phyloP scores from a whole-genome alignment of 768 basidiomycete genomes.

The Saitozyma podzolica region DNA sequence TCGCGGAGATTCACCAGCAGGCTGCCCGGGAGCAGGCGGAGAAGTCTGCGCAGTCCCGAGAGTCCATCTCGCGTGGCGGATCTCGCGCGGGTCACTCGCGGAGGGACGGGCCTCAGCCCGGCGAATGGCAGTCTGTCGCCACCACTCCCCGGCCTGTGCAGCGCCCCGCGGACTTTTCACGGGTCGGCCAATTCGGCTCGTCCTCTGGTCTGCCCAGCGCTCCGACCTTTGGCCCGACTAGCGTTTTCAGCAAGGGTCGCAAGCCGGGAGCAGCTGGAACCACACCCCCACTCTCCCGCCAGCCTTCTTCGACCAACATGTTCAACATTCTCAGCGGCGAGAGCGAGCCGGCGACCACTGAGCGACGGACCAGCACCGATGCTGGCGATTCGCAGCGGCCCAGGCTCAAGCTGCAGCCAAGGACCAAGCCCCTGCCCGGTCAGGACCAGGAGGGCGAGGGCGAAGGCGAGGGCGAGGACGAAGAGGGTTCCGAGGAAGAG shows the following conservation, averaged over 20 bases:
- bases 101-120: slow-evolving; percentile 57
- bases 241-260: slow-evolving; percentile 62
- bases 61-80: slow-evolving; percentile 84
- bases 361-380: slow-evolving; percentile 25
- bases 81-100: slow-evolving; percentile 82
- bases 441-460: slow-evolving; percentile 23
- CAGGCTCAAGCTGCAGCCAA: slow-evolving; percentile 72
- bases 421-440: slow-evolving; percentile 63
- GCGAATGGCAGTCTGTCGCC: slow-evolving; percentile 79
- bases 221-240: slow-evolving; percentile 78
- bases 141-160: slow-evolving; percentile 59
- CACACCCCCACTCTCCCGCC: slow-evolving; percentile 68
- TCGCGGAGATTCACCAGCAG: slow-evolving; percentile 79
- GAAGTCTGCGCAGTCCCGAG: slow-evolving; percentile 60
- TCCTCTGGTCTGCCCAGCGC: slow-evolving; percentile 57
- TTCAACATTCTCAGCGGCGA: slow-evolving; percentile 65
- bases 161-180: slow-evolving; percentile 44
- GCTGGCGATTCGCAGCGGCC: slow-evolving; percentile 65
- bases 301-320: slow-evolving; percentile 79
- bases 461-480: slow-evolving; percentile 46
- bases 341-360: slow-evolving; percentile 56
- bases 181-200: slow-evolving; percentile 55
- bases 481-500: slow-evolving; percentile 56
- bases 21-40: slow-evolving; percentile 74
- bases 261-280: slow-evolving; percentile 66